These are phyloP conservation scores for Plasmodium reichenowi DNA, from an alignment of 169 alveolate genomes.

Conservation along the genomic window DNA sequence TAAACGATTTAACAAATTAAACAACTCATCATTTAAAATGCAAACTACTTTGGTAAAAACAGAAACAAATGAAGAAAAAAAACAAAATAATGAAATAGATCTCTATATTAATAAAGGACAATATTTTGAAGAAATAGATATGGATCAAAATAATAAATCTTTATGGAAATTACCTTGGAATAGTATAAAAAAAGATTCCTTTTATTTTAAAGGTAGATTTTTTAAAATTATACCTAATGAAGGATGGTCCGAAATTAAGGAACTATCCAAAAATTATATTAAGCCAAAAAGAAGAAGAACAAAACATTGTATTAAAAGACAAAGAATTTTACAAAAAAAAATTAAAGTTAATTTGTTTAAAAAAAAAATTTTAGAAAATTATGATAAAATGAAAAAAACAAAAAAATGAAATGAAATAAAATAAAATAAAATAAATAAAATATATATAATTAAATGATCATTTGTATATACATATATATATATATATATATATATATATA, in stretches of 20 bases:
- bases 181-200: constrained; percentile 43
- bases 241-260: constrained; percentile 75
- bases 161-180: constrained; percentile 76
- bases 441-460: too few relatives aligned
- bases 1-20: constrained; percentile 53
- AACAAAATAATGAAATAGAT: constrained; percentile 25
- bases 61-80: constrained; percentile 7
- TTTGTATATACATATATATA: too few relatives aligned
- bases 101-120: constrained; percentile 11
- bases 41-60: constrained; percentile 54
- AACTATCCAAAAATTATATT: constrained; percentile 54
- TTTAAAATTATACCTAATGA: constrained; percentile 57
- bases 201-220: constrained; percentile 66
- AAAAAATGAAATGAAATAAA: background rate
- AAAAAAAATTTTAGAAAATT: constrained; percentile 63
- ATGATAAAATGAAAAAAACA: constrained; percentile 4
- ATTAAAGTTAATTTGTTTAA: constrained; percentile 69
- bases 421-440: too few relatives aligned
- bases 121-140: constrained; percentile 45
- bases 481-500: too few relatives aligned
- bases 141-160: constrained; percentile 28
- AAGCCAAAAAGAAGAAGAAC: constrained; percentile 74
- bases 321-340: constrained; percentile 74
- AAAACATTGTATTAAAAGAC: constrained; percentile 66
- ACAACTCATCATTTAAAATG: constrained; percentile 41